phyloP scores from a whole-genome alignment of 257 asterid species.

The Nicotiana paniculata region DNA sequence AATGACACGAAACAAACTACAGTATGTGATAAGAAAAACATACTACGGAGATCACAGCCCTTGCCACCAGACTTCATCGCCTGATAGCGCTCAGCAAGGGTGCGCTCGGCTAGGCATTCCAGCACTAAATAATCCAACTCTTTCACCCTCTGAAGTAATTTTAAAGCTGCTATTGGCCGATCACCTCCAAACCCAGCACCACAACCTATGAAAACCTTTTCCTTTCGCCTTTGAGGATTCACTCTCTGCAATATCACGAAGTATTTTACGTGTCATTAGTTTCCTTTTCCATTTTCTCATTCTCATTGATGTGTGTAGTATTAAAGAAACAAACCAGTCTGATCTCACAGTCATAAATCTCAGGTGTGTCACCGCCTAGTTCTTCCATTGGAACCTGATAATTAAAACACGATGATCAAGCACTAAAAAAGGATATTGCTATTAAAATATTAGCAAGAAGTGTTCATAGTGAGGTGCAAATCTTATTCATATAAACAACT shows the following conservation, averaged over 20 bases:
- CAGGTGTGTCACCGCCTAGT: conserved; percentile 21
- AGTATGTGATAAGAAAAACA: conserved; percentile 15
- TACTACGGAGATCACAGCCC: conserved; percentile 95
- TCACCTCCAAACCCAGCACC: conserved; percentile 99
- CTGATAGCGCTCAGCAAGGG: conserved; percentile 82
- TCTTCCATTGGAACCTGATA: conserved; percentile 33
- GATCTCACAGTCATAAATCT: conserved; percentile 47
- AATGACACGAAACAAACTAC: background rate
- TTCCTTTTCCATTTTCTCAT: background rate
- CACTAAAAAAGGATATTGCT: background rate
- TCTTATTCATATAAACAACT: background rate
- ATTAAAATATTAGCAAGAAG: background rate
- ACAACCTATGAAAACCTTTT: conserved; percentile 76
- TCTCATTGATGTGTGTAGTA: background rate
- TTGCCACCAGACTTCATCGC: conserved; percentile 59
- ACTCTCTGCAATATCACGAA: conserved; percentile 43
- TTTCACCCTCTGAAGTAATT: conserved; percentile 69
- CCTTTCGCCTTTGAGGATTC: conserved; percentile 62
- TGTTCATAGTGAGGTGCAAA: background rate
- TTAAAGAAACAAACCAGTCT: conserved; percentile 43
- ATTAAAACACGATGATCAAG: conserved; percentile 1
- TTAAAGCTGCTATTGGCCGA: conserved; percentile 82
- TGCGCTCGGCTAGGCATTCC: conserved; percentile 98
- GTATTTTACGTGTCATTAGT: background rate
- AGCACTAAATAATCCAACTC: conserved; percentile 80